Evolutionary conservation across 192 early-diverging fungal genomes (phyloP).

Genomic region (Entomortierella chlamydospora): DNA sequence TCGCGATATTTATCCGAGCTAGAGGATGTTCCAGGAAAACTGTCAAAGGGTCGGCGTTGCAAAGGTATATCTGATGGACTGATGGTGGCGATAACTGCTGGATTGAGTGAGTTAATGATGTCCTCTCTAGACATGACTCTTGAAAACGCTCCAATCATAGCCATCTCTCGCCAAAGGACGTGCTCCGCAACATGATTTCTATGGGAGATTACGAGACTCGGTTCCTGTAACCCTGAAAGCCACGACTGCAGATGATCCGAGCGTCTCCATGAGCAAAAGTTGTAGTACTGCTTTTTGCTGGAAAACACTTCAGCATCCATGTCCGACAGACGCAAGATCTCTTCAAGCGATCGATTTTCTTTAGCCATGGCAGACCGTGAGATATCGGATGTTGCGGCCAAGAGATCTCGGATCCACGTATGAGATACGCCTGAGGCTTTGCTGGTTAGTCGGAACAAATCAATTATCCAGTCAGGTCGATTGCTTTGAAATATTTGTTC

Average conservation of each 20-base stretch:
- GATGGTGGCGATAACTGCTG: neutral
- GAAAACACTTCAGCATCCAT: slow-evolving; percentile 10
- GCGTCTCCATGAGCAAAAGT: slow-evolving; percentile 3
- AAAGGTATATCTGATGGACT: neutral
- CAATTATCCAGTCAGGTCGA: slow-evolving; percentile 25
- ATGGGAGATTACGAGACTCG: neutral
- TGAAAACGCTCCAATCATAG: slow-evolving; percentile 29
- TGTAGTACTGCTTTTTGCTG: slow-evolving; percentile 20
- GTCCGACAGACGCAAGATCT: slow-evolving; percentile 5
- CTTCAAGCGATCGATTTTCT: neutral
- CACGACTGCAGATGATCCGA: slow-evolving; percentile 15
- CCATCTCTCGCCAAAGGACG: slow-evolving; percentile 36
- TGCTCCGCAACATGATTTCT: slow-evolving; percentile 1
- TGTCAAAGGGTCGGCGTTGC: neutral
- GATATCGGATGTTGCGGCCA: neutral
- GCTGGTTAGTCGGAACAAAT: slow-evolving; percentile 18
- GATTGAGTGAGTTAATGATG: slow-evolving; percentile 17
- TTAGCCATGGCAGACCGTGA: neutral
- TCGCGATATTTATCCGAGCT: slow-evolving; percentile 9
- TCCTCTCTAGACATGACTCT: slow-evolving; percentile 10
- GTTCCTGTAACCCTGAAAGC: slow-evolving; percentile 13
- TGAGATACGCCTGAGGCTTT: neutral
- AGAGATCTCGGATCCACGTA: slow-evolving; percentile 25
- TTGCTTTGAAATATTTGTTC: slow-evolving; percentile 1
- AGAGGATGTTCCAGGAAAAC: neutral